Percentiles rank a stretch among this genome's conserved stretches.
Conservation (phyloP, 1,284 basidiomycete genomes). For the Taiwanofungus camphoratus region DNA sequence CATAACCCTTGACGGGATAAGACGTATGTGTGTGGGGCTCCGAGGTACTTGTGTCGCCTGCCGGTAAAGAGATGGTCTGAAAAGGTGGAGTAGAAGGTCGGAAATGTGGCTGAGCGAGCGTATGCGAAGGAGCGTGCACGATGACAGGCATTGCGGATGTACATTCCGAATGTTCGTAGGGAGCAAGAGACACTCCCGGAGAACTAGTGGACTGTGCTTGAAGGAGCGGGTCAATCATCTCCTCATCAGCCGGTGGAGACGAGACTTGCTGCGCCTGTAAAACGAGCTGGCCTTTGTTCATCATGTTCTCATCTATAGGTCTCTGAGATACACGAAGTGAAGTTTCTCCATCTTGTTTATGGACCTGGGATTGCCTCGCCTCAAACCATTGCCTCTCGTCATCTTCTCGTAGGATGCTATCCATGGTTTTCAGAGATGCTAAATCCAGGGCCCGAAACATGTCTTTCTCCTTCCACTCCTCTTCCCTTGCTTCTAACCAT, state of each 20-base stretch:
- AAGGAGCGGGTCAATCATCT: constrained; percentile 26
- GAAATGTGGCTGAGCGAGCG: not conserved
- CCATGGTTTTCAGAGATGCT: constrained; percentile 38
- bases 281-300: too few species aligned
- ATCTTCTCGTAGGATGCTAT: constrained; percentile 38
- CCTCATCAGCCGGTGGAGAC: constrained; percentile 13
- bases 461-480: constrained; percentile 33
- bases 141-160: not conserved
- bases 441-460: constrained; percentile 31
- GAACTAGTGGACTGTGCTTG: constrained; percentile 18
- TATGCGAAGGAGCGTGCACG: not conserved
- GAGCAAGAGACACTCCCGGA: not conserved
- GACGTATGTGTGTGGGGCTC: too few species aligned
- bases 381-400: constrained; percentile 19
- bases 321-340: too few species aligned
- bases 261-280: not conserved
- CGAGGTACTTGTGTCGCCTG: too few species aligned
- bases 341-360: not conserved
- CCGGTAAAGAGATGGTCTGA: not conserved
- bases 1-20: not conserved
- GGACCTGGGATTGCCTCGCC: not conserved
- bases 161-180: not conserved
- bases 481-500: constrained; percentile 23
- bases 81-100: not conserved
- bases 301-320: too few species aligned